Evolutionary conservation across 371 early-diverging fungal species (phyloP), one percentile per base, ranked within the genome.

Genomic region (Mortierella polycephala): DNA sequence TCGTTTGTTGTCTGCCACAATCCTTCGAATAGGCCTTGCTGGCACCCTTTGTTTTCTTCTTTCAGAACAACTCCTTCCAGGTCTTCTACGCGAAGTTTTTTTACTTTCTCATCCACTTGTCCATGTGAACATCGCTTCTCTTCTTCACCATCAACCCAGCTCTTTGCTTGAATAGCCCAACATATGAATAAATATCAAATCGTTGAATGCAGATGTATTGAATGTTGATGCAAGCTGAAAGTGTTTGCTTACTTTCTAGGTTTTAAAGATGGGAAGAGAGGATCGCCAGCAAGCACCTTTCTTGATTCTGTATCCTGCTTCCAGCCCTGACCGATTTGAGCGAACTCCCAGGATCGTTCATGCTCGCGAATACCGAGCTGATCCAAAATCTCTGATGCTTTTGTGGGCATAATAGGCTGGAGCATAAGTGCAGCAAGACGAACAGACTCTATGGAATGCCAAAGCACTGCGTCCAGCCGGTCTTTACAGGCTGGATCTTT

Each of bases 401-500:
- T 96, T 6, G 82, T 82, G 5, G 98, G 98, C 90, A 97, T 95
- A 20, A 96, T 88, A 9, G 96, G 96, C 68, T 92, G 93, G 60
- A 97, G 81, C 46, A 96, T 69, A 42, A 96, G 83, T 20, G 89
- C 91, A 6, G 91, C 86, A 11, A 95, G 63, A 9, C 98, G 89
- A 46, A 90, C 86, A 0, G 95, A 83, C 69, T 96, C 97, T 47
- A 92, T 83, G 1, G 93, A 83, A 59, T 91, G 85, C 81, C 88
- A 94, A 23, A 98, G 76, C 0, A 92, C 86, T 2, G 82, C 83
- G 20, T 90, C 84, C 12, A 96, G 63, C 37, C 89, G 76, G 37
- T 84, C 84, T 12, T 83, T 71, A 10, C 81, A 53, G 23, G 69
- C 46, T 0, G 82, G 71, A 7, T 85, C 81, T 56, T 86, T 86